Evolutionary conservation across 176 grass and related monocot genomes (phyloP).

Genomic region (bread wheat (Triticum aestivum)): DNA sequence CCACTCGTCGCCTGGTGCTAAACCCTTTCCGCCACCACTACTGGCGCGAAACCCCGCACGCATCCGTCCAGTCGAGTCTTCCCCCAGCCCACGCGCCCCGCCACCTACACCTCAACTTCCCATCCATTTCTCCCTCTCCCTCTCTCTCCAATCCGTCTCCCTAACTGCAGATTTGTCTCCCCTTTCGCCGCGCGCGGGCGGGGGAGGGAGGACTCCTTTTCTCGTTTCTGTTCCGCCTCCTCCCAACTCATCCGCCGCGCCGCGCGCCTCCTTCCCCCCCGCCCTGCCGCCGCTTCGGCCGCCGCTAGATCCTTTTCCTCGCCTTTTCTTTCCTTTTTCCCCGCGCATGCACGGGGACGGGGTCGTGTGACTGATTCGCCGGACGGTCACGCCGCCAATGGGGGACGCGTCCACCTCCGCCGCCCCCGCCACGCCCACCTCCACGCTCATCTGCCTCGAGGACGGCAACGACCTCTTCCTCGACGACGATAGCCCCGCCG

Average conservation of each 20-base stretch:
- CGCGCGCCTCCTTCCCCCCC: slow-evolving; percentile 31
- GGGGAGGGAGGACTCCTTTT: background rate
- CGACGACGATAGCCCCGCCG: background rate
- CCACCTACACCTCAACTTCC: slow-evolving; percentile 1
- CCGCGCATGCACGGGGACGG: slow-evolving; percentile 23
- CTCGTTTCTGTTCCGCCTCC: background rate
- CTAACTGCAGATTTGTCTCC: slow-evolving; percentile 25
- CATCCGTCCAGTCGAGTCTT: background rate
- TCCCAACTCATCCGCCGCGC: background rate
- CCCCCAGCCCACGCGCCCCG: background rate
- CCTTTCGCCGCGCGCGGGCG: slow-evolving; percentile 31
- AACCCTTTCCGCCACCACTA: background rate
- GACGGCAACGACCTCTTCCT: slow-evolving; percentile 48
- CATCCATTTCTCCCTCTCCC: background rate
- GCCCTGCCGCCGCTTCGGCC: background rate
- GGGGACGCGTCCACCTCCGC: slow-evolving; percentile 35
- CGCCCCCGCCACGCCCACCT: slow-evolving; percentile 44
- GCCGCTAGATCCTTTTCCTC: background rate
- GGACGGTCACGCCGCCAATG: slow-evolving; percentile 18
- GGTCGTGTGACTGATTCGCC: background rate
- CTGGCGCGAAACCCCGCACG: background rate
- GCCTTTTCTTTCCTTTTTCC: background rate
- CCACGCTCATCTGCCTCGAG: slow-evolving; percentile 70
- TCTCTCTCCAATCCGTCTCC: slow-evolving; percentile 7
- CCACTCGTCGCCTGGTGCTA: background rate